Base-by-base conservation (phyloP, 2,329 filamentous ascomycete species). In the Thelonectria olida region DNA sequence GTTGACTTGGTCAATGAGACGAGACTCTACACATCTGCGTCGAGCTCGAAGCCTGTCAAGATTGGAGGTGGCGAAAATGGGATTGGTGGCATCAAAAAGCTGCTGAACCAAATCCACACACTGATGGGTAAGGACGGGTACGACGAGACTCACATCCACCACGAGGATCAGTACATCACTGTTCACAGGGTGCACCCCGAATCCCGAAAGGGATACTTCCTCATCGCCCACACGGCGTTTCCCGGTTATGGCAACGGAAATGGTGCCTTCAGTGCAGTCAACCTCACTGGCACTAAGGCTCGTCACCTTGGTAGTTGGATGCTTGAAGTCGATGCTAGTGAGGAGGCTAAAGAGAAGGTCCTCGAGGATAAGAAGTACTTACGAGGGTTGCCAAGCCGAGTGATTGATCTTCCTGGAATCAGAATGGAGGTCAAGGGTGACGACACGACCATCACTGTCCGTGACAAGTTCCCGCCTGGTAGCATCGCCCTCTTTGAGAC, bases 401-500 rank as follows among this genome's bases (percentile, higher is more conserved):
- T 96, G 2, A 82, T 90, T 53, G 88, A 93, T 60, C 79, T 97
- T 13, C 85, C 90, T 1, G 91, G 91, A 8, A 87, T 97, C 60
- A 84, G 84, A 23, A 85, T 97, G 72, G 90, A 95, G 65, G 81
- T 85, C n/a, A 85, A 88, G 52, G 89, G 85, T 5, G 86, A 91
- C 45, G 89, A 93, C 69, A 95, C 93, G 2, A 85, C 89, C 57
- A 93, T 99, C 65, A 89, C 88, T 1, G 88, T 97, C 15, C 89
- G 91, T 2, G 89, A 93, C 47, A 88, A 89, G 63, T 97, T 99
- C 74, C 92, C 93, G 4, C 94, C 96, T 13, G 96, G 96, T 60
- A 97, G 93, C 67, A 97, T 99, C 67, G 93, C 94, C 3, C 82
- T 99, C 3, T 97, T 97, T 68, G 94, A 98, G 80, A 99, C 96